phyloP scores from a whole-genome alignment of 768 basidiomycete genomes.

The Boletus vinaceobasis region DNA sequence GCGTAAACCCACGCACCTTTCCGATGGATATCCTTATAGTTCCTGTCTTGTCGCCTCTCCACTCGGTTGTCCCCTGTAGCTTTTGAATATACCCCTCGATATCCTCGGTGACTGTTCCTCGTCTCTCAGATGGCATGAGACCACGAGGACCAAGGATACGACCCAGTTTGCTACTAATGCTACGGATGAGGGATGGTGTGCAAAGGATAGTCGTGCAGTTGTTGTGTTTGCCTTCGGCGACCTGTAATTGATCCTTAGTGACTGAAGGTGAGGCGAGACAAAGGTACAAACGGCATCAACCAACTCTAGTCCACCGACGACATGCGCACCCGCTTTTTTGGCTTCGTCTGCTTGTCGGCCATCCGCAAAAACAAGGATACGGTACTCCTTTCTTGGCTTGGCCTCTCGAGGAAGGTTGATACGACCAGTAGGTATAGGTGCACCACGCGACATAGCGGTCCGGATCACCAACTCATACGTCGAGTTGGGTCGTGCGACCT shows the following conservation, averaged over 20 bases:
- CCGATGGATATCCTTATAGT: constrained; percentile 81
- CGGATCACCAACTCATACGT: constrained; percentile 81
- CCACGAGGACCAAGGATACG: constrained; percentile 84
- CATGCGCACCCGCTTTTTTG: constrained; percentile 80
- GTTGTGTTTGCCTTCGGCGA: constrained; percentile 67
- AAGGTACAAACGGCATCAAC: constrained; percentile 70
- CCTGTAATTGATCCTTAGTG: constrained; percentile 37
- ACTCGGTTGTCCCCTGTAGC: constrained; percentile 81
- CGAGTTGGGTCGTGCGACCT: constrained; percentile 71
- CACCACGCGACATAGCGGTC: constrained; percentile 73
- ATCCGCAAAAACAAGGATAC: constrained; percentile 91
- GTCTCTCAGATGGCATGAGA: constrained; percentile 91
- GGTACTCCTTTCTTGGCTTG: constrained; percentile 65
- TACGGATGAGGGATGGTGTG: constrained; percentile 71
- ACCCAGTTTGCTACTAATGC: constrained; percentile 78
- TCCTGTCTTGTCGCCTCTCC: constrained; percentile 88
- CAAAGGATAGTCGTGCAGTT: constrained; percentile 80
- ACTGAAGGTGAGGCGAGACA: not conserved
- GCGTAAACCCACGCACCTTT: constrained; percentile 49
- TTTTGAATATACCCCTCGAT: constrained; percentile 76
- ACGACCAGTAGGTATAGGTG: constrained; percentile 86
- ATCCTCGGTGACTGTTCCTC: constrained; percentile 93
- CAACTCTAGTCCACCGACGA: constrained; percentile 88
- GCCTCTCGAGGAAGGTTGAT: constrained; percentile 81
- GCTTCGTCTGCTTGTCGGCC: constrained; percentile 81